Evolutionary conservation across 176 grass and related monocot genomes (phyloP).

Genomic region (Musa acuminata): DNA sequence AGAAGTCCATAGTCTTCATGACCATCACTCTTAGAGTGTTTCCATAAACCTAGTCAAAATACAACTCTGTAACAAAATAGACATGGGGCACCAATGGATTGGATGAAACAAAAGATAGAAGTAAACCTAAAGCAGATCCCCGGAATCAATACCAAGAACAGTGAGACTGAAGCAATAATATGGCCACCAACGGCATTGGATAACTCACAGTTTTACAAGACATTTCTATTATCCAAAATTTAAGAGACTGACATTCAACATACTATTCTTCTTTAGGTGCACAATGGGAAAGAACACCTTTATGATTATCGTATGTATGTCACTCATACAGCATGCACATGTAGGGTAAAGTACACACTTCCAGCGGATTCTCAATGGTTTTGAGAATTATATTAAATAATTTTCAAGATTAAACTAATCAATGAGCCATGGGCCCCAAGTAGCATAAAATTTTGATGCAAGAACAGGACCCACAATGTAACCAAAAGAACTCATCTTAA

Average conservation of each 20-base stretch:
- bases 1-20: constrained; percentile 92
- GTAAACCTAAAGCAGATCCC: background rate
- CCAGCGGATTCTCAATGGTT: background rate
- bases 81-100: background rate
- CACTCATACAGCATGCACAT: background rate
- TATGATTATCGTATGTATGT: background rate
- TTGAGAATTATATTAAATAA: background rate
- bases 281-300: background rate
- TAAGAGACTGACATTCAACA: too few species aligned
- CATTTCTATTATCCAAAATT: too few species aligned
- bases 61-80: background rate
- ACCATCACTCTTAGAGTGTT: constrained; percentile 79
- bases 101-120: background rate
- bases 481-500: background rate
- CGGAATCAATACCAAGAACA: background rate
- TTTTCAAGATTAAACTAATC: background rate
- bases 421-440: background rate
- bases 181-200: background rate
- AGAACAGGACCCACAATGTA: background rate
- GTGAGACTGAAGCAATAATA: background rate
- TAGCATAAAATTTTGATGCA: background rate
- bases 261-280: background rate
- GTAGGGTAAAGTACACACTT: background rate
- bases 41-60: constrained; percentile 66
- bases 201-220: background rate